Evolutionary conservation across 176 grass and related monocot genomes (phyloP), one percentile per base, ranked within the genome.

Genomic region (Eragrostis nindensis): DNA sequence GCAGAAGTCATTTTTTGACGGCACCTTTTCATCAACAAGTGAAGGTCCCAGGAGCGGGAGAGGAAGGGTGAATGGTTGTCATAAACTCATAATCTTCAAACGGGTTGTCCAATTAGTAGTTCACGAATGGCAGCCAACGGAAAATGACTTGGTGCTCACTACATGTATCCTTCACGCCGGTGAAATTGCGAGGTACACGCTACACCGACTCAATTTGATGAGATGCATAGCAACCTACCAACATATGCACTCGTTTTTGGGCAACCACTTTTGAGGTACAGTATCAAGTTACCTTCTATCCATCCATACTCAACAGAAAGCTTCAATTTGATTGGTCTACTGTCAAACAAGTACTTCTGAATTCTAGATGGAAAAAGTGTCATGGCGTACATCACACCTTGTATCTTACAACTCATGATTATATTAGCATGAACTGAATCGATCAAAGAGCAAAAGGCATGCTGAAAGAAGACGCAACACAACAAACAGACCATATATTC

Each of bases 121-220:
- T 29, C 24, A 48, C 18, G 44, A 45, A 43, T 27, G 43, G 15
- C 14, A 5, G 70, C 9, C 9, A 54, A 30, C 19, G 18, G 47
- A 52, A 73, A 69, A 6, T 49, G 48, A 11, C 32, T 65, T 66
- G 45, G 32, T 26, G 45, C 70, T 74, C 39, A 47, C 55, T 18
- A 21, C 66, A 65, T 13, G 52, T 25, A 69, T 18, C 17, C 63
- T 87, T 70, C 55, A 77, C 54, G 85, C 65, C 82, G 68, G 45
- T 46, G 85, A 45, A 63, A 75, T 21, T 24, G 41, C 66, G 22
- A 63, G 17, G 55, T 8, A 13, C 54, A 63, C 45, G 25, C 56
- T 55, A 82, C 44, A 63, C 79, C 40, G 19, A 18, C 24, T 14
- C 36, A 61, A 70, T 10, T 44, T 18, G 19, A 63, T 70, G 25